Conservation (phyloP, 805 yeast species). For the Candida ovalis region DNA sequence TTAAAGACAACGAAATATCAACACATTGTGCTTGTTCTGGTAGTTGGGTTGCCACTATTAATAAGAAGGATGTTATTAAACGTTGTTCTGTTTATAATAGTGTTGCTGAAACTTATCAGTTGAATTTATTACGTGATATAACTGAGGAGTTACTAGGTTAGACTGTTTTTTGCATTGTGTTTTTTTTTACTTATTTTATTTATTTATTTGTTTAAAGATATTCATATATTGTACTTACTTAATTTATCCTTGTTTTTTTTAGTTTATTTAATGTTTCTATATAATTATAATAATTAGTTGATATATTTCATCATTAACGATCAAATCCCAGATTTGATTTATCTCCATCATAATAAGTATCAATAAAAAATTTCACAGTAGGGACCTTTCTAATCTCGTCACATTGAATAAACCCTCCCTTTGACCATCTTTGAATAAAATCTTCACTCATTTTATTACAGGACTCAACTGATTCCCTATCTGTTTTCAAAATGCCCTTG, state of each 20-base stretch:
- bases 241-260: neutral
- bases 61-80: constrained; percentile 40
- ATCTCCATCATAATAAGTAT: constrained; percentile 17
- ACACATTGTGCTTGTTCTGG: constrained; percentile 88
- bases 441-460: constrained; percentile 18
- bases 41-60: constrained; percentile 60
- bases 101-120: constrained; percentile 57
- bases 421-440: constrained; percentile 14
- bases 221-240: neutral
- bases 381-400: constrained; percentile 1
- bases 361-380: constrained; percentile 11
- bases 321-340: neutral
- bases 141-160: constrained; percentile 22
- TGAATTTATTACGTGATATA: constrained; percentile 47
- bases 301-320: neutral
- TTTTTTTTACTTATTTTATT: too few relatives aligned
- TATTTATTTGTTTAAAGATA: neutral
- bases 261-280: neutral
- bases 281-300: neutral
- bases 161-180: too few relatives aligned
- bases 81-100: constrained; percentile 48
- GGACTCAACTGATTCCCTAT: constrained; percentile 9
- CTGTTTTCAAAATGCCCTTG: constrained; percentile 17
- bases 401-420: constrained; percentile 7
- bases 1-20: constrained; percentile 67